Base-by-base conservation (phyloP, 345 rosid genomes). In the Leavenworthia alabamica region DNA sequence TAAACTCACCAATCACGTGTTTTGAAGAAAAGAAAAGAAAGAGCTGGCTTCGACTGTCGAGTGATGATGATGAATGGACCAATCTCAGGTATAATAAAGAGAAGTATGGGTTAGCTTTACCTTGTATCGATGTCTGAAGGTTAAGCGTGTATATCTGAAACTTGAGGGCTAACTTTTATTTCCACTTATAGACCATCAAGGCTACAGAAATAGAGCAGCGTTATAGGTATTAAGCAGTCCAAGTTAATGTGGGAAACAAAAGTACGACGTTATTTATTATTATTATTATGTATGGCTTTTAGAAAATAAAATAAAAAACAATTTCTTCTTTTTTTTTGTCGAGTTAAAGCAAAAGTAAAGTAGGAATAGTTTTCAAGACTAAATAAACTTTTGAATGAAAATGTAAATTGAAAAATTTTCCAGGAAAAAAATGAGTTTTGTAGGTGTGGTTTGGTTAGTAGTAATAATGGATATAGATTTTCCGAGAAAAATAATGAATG, bases 271-370 rank as follows among this genome's bases (percentile, higher is more conserved):
- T 46, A 70, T 46, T 44, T 27, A 62, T 47, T 19, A 57, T 37
- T 39, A n/a, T n/a, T n/a, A n/a, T n/a, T 19, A 57, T 37, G 12
- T 52, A 33, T 69, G 35, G 35, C 42, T 54, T 60, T 62, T 44
- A 56, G 4, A 12, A 47, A 31, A 9, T 14, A 33, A 14, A 44
- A 54, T n/a, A 36, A n/a, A 23, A 17, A 28, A 56, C 62, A 17
- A 32, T 12, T 6, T 53, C 40, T 52, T 52, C 9, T 13, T 60
- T 13, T 14, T 28, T 32, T 44, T 55, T 26, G 56, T 61, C 68
- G 49, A 53, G 62, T 55, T 35, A 52, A 70, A 70, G 74, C 64
- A 62, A 55, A 62, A 70, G 68, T 70, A 62, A 70, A 70, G 68
- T 47, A 56, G 26, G 16, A 62, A 69, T 36, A 70, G 74, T 69